Conservation (phyloP, 2,329 filamentous ascomycete species). For the Leptoxyphium fumago region DNA sequence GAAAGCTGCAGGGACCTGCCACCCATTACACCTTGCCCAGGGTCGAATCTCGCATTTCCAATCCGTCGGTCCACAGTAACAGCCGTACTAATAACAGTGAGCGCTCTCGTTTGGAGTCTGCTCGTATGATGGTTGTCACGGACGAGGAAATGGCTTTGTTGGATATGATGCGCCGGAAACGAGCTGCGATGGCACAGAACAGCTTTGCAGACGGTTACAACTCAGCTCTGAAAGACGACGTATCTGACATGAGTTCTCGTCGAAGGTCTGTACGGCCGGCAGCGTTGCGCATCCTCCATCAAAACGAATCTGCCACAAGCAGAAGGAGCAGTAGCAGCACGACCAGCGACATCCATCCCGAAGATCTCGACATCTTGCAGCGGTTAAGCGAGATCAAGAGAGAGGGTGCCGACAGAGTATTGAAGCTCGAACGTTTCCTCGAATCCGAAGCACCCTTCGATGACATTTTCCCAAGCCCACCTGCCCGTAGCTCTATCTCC, state of each 20-base stretch:
- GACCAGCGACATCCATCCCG: neutral
- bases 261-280: conserved; percentile 10
- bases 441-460: conserved; percentile 4
- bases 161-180: conserved; percentile 35
- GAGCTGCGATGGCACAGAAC: conserved; percentile 30
- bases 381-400: conserved; percentile 11
- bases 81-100: neutral
- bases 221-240: conserved; percentile 20
- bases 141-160: conserved; percentile 35
- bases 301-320: conserved; percentile 9
- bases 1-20: neutral
- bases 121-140: conserved; percentile 30
- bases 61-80: neutral
- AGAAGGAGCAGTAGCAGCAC: conserved; percentile 5
- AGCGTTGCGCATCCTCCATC: conserved; percentile 10
- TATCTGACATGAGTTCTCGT: conserved; percentile 12
- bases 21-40: neutral
- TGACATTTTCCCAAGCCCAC: neutral
- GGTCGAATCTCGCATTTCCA: neutral
- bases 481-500: neutral
- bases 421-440: conserved; percentile 17
- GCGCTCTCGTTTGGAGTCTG: conserved; percentile 4
- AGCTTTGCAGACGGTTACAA: conserved; percentile 24
- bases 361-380: conserved; percentile 2
- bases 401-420: conserved; percentile 15